Percentiles rank a stretch among this genome's conserved stretches.
Conservation (phyloP, 768 basidiomycete species). For the Xerocomus potaroensis region DNA sequence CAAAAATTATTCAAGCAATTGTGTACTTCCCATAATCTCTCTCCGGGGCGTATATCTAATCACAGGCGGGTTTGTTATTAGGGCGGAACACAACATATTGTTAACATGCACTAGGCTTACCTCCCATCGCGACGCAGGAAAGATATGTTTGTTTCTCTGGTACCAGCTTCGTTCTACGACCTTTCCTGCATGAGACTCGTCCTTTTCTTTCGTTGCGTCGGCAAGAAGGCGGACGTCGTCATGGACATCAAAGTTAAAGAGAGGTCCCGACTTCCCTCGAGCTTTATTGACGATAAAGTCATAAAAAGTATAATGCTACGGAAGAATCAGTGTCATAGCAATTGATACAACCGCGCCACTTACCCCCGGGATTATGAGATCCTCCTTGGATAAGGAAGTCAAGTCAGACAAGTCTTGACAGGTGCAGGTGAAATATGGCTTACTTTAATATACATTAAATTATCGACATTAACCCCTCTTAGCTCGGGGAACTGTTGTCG, state of each 20-base stretch:
- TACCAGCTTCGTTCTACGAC: conserved; percentile 97
- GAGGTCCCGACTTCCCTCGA: conserved; percentile 93
- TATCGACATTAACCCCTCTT: conserved; percentile 85
- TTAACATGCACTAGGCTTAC: conserved; percentile 38
- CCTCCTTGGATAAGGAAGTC: conserved; percentile 59
- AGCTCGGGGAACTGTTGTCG: conserved; percentile 91
- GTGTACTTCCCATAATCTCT: conserved; percentile 93
- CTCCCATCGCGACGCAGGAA: conserved; percentile 97
- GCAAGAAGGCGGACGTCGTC: conserved; percentile 93
- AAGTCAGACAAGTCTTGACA: conserved; percentile 3
- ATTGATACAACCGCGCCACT: conserved; percentile 21
- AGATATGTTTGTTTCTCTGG: conserved; percentile 95
- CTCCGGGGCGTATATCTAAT: conserved; percentile 87
- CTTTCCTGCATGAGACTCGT: conserved; percentile 98
- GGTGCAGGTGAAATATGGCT: conserved; percentile 12
- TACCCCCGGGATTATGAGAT: conserved; percentile 95
- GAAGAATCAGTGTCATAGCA: background rate
- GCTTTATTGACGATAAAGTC: conserved; percentile 99
- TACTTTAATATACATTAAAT: conserved; percentile 98
- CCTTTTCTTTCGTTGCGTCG: conserved; percentile 95
- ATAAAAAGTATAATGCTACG: conserved; percentile 96
- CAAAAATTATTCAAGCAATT: conserved; percentile 41
- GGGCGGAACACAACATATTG: background rate
- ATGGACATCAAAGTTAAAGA: conserved; percentile 99
- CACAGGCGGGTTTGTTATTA: conserved; percentile 1